phyloP scores from a whole-genome alignment of 1,284 basidiomycete genomes.

The Malassezia nana region DNA sequence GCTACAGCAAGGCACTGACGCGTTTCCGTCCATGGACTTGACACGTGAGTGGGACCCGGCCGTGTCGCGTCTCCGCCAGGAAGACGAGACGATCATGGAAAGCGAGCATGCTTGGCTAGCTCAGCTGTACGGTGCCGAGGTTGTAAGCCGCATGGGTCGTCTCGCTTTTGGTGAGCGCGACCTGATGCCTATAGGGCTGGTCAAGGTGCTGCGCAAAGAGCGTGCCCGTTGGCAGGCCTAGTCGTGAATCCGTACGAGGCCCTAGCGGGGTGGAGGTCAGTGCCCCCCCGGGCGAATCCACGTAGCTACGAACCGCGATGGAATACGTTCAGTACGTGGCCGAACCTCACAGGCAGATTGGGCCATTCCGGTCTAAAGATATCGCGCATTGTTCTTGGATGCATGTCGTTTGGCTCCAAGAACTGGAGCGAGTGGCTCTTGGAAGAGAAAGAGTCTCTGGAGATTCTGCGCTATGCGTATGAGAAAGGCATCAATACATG shows the following conservation, averaged over 20 bases:
- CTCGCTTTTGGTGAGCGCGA: background rate
- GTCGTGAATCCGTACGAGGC: background rate
- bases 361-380: constrained; percentile 15
- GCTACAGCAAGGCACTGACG: background rate
- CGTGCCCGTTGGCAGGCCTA: background rate
- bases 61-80: background rate
- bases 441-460: constrained; percentile 52
- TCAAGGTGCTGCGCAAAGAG: background rate
- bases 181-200: background rate
- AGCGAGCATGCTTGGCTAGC: background rate
- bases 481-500: constrained; percentile 59
- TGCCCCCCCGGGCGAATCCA: too few relatives aligned
- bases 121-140: background rate
- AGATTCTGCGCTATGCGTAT: constrained; percentile 13
- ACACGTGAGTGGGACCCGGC: background rate
- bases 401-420: constrained; percentile 52
- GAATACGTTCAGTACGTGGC: constrained; percentile 13
- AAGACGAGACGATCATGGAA: background rate
- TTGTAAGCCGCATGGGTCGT: background rate
- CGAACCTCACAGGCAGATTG: background rate
- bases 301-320: too few relatives aligned
- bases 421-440: constrained; percentile 55
- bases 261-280: background rate
- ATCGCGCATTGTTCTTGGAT: constrained; percentile 54
- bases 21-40: background rate